Base-by-base conservation (phyloP, 805 yeast species). In the Wickerhamomyces queroliae region DNA sequence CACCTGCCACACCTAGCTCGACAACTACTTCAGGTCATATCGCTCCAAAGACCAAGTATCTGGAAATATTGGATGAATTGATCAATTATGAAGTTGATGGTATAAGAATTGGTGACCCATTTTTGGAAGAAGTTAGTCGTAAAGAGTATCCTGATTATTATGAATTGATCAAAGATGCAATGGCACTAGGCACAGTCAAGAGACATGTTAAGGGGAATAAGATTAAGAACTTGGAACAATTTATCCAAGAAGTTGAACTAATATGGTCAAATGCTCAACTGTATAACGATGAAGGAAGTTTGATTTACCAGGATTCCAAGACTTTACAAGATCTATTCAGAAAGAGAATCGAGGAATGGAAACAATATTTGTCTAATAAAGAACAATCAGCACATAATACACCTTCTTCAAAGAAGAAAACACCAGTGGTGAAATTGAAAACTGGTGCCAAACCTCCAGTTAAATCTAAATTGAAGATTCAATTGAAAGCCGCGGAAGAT, bases 101-200 rank as follows among this genome's bases (percentile, higher is more conserved):
- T 17, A 57, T 54, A 19, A 48, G 64, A 35, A 66, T 83, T 30
- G 74, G 84, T 43, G 83, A 74, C 12, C 85, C 95, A 1, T 90
- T 89, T 56, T 57, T 83, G 64, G 84, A 80, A 24, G 81, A 79
- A 40, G 93, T 91, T 2, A 78, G 79, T 52, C 73, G 72, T 24
- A 74, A 74, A 12, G 76, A 74, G 42, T 82, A 83, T 50, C 95
- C 96, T 1, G 95, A 85, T 52, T 90, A 90, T 63, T 81, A 81
- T 61, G 72, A 76, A 46, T 65, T 84, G 7, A 80, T 91, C 33
- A 72, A 76, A 46, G 66, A 72, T 39, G 95, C 96, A 12, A 83
- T 87, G 59, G 76, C 95, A 1, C 73, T 91, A 50, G 71, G 69
- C 37, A 68, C 75, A 24, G 74, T 91, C 10, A 63, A 70, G 44